A percentile compares a stretch with the other conserved stretches of the same genome.
Evolutionary conservation across 768 basidiomycete genomes (phyloP).

Genomic region (Russula sp.): DNA sequence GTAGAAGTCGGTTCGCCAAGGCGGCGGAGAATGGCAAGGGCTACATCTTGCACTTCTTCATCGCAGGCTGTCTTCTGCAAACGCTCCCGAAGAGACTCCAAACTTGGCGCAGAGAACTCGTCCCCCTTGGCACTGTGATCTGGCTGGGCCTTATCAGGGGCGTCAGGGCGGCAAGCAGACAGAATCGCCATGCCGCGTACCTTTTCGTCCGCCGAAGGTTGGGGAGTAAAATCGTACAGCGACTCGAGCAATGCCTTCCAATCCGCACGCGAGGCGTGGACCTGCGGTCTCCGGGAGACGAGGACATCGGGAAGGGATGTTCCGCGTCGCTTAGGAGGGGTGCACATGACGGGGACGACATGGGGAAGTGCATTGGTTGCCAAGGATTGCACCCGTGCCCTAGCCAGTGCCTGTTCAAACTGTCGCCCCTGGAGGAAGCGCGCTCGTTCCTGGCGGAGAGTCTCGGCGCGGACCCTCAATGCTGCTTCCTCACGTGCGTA

Average conservation of each 20-base stretch:
- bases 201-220: not conserved
- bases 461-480: not conserved
- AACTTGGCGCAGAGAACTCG: not conserved
- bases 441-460: conserved; percentile 2
- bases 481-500: conserved; percentile 6
- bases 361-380: not conserved
- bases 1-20: not conserved
- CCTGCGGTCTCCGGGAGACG: not conserved
- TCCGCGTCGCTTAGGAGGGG: not conserved
- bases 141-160: not conserved
- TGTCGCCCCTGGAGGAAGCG: not conserved
- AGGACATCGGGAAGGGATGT: not conserved
- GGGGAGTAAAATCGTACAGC: not conserved
- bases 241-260: not conserved
- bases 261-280: not conserved
- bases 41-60: conserved; percentile 14
- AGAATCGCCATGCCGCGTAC: not conserved
- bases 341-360: not conserved
- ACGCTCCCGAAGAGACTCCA: conserved; percentile 1
- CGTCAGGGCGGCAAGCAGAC: not conserved
- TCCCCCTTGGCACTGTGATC: not conserved
- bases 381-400: not conserved
- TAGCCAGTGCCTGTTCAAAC: not conserved
- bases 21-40: not conserved
- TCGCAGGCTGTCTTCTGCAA: not conserved